A percentile compares a stretch with the other conserved stretches of the same genome.
Conservation (phyloP, 805 yeast genomes). For the Kregervanrija pseudodelftensis region DNA sequence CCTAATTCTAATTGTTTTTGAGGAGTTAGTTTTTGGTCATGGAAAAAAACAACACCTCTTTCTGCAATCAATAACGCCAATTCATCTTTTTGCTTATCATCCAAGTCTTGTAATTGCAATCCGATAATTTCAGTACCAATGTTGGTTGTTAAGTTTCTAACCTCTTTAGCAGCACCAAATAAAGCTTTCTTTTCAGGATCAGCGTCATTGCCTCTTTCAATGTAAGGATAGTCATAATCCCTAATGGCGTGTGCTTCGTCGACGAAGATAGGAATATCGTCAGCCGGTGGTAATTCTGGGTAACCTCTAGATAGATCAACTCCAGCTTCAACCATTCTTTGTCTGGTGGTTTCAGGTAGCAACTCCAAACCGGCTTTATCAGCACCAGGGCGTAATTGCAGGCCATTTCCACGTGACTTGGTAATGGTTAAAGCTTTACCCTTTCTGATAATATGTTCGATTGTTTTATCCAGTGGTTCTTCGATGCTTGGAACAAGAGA, state of each 20-base stretch:
- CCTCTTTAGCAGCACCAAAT: conserved; percentile 34
- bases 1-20: conserved; percentile 38
- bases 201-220: conserved; percentile 29
- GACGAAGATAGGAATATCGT: conserved; percentile 30
- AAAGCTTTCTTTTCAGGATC: conserved; percentile 36
- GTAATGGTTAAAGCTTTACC: conserved; percentile 6
- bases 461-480: conserved; percentile 9
- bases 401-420: background rate
- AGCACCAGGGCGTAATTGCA: conserved; percentile 6
- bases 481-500: background rate
- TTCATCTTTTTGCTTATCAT: conserved; percentile 38
- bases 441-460: conserved; percentile 11
- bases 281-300: conserved; percentile 30
- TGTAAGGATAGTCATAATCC: conserved; percentile 26
- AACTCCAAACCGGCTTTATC: conserved; percentile 16
- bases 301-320: conserved; percentile 32
- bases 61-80: conserved; percentile 40
- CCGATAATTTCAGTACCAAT: conserved; percentile 46
- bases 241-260: conserved; percentile 35
- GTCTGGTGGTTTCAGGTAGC: conserved; percentile 21
- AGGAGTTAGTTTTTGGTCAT: conserved; percentile 39
- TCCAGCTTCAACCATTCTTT: conserved; percentile 29
- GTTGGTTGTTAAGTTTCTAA: conserved; percentile 36
- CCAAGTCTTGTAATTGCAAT: conserved; percentile 36
- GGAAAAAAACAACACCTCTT: conserved; percentile 44